Base-by-base conservation (phyloP, 345 rosid genomes). In the Toxicodendron radicans region DNA sequence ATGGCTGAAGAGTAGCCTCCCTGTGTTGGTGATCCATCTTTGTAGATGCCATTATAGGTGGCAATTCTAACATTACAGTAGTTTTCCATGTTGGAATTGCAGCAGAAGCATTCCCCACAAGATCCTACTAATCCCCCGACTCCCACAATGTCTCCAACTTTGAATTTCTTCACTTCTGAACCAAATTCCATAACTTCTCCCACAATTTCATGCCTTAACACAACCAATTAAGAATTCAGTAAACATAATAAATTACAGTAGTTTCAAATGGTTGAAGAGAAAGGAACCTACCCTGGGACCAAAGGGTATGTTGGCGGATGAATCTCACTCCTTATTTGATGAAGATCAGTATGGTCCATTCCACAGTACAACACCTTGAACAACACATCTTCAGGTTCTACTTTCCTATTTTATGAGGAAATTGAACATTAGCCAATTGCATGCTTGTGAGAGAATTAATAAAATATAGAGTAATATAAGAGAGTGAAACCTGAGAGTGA, bases 161-260 rank as follows among this genome's bases (percentile, higher is more conserved):
- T 65, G 82, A 85, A 90, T 71, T 83, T 87, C 52, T 78, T 81
- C 71, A 89, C 96, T 32, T 85, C 86, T 45, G 92, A 79, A 73
- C 95, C 97, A 66, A 90, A 81, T 73, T 87, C 97, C 71, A 84
- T 35, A 13, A 87, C 89, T 70, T 89, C 94, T 2, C 97, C 97
- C 41, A 91, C 94, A 76, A 90, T 89, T 73, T 90, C 94, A 78
- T 94, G 97, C 51, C 92, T 90, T 63, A 64, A 53, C 2, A 30
- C 2, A 58, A 18, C 13, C 35, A 58, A 6, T 14, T 35, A 64
- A 17, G 23, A 43, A 58, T 67, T 35, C 3, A 53, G 16, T 17
- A 61, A 33, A 67, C 24, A 18, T 38, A 66, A 10, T 12, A 21
- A 21, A 11, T 64, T 38, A 41, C 21, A 61, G 13, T 33, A 61